Base-by-base conservation (phyloP, 2,329 filamentous ascomycete species). In the Curvularia verruculosa region DNA sequence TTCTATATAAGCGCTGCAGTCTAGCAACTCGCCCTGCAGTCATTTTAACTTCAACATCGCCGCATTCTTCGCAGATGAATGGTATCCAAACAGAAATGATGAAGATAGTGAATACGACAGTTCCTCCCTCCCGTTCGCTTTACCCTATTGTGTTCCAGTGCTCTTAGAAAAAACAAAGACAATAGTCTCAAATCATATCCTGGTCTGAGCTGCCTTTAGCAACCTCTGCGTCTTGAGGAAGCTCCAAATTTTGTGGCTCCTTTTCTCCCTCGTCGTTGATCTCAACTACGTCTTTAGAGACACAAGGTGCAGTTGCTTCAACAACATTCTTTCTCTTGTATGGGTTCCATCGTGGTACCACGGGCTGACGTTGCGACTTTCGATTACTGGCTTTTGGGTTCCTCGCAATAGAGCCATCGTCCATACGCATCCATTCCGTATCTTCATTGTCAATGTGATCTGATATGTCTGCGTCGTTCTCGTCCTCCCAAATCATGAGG, bases 401-500 rank as follows among this genome's bases (percentile, higher is more conserved):
- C 55, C 70, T 76, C 23, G 75, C 56, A 23, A 77, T 77, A 8
- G 71, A 74, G 0, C 75, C 75, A 49, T 75, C 70, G 41, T 75
- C 72, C 69, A 75, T 73, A 47, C 75, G 71, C 44, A 75, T 70
- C 61, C 72, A 75, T 23, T 67, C 66, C 2, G 73, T 77, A 5
- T 75, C 71, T 34, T 67, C 66, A 4, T 70, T 70, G 39, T 77
- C 75, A 10, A 75, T 61, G 43, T 76, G 70, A 50, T 77, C 75
- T 0, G 74, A 76, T 15, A 78, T 75, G 46, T 75, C 73, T 2
- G 69, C 71, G 36, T 74, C 69, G 40, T 71, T 75, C 54, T 77
- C 75, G 34, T 77, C 74, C 50, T 77, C 73, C 75, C 75, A 78
- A 5, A 78, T 69, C 71, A 75, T 75, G 40, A 77, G 63, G 40